Base-by-base conservation (phyloP, 805 yeast species). In the Danielozyma ontarioensis region DNA sequence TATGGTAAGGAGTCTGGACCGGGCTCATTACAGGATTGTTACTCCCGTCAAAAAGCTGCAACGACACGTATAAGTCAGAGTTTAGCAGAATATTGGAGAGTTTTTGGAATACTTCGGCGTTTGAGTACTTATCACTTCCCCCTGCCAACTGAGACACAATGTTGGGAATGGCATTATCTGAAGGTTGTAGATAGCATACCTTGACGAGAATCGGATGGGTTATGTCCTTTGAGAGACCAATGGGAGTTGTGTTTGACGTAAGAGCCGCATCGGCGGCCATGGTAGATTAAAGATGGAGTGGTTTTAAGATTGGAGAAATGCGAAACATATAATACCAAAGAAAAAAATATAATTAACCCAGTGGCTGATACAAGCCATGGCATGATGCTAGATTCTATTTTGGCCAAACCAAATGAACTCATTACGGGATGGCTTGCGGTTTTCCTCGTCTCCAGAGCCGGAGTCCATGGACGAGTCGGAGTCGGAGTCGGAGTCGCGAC, bases 181-280 rank as follows among this genome's bases (percentile, higher is more conserved):
- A 26, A 41, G 53, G 32, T 30, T 53, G 52, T 6, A 66, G 51
- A 33, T 50, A 51, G 34, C 63, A 53, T 23, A 66, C 38, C 34
- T 62, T 63, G 16, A 66, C 44, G 6, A 49, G 37, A 7, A 65
- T 45, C 1, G 69, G 69, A 5, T 50, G 46, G 13, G 40, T 33
- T 13, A 66, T 45, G 44, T 64, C 65, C 29, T 62, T 64, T 21
- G 62, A 56, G n/a, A 65, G 52, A 2, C 70, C 70, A 40, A 65
- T 58, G 5, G 67, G 54, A 24, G 55, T 44, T 5, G 66, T 50
- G 26, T 54, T 51, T 15, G 47, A 6, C n/a, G n/a, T n/a, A n/a
- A n/a, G n/a, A n/a, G n/a, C n/a, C n/a, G n/a, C n/a, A n/a, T n/a
- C n/a, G n/a, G n/a, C n/a, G n/a, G n/a, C n/a, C n/a, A n/a, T n/a